Conservation (phyloP, 805 yeast genomes). For the Barnettozyma wickerhamii region DNA sequence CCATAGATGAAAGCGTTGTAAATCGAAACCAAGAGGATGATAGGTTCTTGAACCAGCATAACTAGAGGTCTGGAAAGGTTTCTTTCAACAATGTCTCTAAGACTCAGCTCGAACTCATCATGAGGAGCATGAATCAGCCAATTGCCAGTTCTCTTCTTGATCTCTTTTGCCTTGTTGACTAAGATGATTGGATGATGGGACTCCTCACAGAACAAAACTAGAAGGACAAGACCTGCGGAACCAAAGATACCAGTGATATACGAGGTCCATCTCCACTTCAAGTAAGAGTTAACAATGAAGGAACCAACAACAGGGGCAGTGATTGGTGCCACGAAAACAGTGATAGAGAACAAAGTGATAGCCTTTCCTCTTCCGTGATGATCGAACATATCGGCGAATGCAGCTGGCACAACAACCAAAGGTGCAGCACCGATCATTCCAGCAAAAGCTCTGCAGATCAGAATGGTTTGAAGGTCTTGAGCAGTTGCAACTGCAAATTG, state of each 20-base stretch:
- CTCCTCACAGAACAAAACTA: slow-evolving; percentile 55
- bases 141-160: slow-evolving; percentile 67
- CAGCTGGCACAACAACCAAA: slow-evolving; percentile 80
- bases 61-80: slow-evolving; percentile 63
- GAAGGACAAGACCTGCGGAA: slow-evolving; percentile 35
- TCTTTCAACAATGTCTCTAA: slow-evolving; percentile 57
- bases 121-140: slow-evolving; percentile 82
- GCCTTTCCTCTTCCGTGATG: slow-evolving; percentile 70
- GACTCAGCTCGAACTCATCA: slow-evolving; percentile 52
- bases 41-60: slow-evolving; percentile 70
- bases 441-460: slow-evolving; percentile 74
- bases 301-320: slow-evolving; percentile 77
- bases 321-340: slow-evolving; percentile 77
- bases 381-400: slow-evolving; percentile 77
- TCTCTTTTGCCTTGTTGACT: slow-evolving; percentile 55
- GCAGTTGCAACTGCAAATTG: slow-evolving; percentile 73
- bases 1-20: slow-evolving; percentile 82
- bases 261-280: slow-evolving; percentile 87
- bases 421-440: slow-evolving; percentile 86
- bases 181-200: slow-evolving; percentile 69
- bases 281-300: slow-evolving; percentile 49
- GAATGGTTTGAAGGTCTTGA: slow-evolving; percentile 68
- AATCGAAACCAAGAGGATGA: slow-evolving; percentile 59
- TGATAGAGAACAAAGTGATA: slow-evolving; percentile 64
- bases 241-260: slow-evolving; percentile 66